Evolutionary conservation across 2,329 filamentous ascomycete genomes (phyloP), one percentile per base, ranked within the genome.

Genomic region (Lachnellula willkommii): DNA sequence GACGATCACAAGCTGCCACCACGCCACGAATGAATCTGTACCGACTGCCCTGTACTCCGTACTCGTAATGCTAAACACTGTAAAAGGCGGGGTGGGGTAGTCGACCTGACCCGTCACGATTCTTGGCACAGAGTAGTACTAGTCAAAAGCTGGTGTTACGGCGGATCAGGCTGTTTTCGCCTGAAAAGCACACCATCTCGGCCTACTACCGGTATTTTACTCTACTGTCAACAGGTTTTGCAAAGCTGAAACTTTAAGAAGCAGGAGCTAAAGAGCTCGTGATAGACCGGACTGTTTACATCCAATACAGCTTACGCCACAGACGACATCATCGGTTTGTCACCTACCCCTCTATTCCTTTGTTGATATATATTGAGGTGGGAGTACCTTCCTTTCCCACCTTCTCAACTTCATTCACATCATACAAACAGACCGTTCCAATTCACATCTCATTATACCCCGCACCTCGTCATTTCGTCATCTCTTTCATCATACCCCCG

Each of bases 301-400:
- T 49, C 47, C 12, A 49, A 37, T 49, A 17, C 12, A 50, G 50
- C 40, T 45, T 37, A 47, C 47, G 55, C 55, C 55, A 56, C 54
- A 57, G 35, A 57, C 55, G 55, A 57, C 55, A 57, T 57, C 55
- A 56, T 49, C 26, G 45, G 45, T 11, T 49, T 22, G 3, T 14
- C 22, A 24, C 32, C 35, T 26, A 6, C 28, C 53, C 47, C 46
- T 47, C 37, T 22, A 20, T 22, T 53, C 22, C 14, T 28, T 32
- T 35, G 26, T 49, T 45, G 14, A 17, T 45, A 52, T 45, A 50
- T 43, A 39, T 11, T 6, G 35, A 45, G 26, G 40, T 40, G 35
- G 9, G 28, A 32, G 9, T 11, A 32, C 28, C 8, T 11, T 32
- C 5, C 35, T 32, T 36, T 35, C 24, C 7, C 6, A 17, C 28